Base-by-base conservation (phyloP, 208 protist genomes). In the Angomonas deanei region DNA sequence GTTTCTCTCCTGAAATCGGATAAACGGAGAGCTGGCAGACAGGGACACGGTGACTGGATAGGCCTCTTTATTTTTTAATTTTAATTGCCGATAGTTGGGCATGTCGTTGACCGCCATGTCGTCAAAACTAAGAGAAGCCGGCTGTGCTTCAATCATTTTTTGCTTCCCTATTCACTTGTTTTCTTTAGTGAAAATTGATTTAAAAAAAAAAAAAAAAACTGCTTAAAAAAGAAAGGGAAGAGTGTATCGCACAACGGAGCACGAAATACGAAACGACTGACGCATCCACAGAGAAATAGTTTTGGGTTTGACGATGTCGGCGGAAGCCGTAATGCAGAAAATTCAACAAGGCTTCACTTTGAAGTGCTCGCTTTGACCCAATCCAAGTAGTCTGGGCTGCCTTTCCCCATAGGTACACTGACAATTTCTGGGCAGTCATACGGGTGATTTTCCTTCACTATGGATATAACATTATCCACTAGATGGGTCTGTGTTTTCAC, bases 71-170 rank as follows among this genome's bases (percentile, higher is more conserved):
- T 87, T 92, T 13, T 63, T 33, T 1, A 92, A 50, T 3, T 72
- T 57, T 36, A 92, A 50, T 0, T 52, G 59, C 23, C 76, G 71
- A 66, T 92, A 88, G 1, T 65, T 48, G 5, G 85, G 81, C 26
- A 78, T 70, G 60, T 88, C 82, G 61, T 92, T 88, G 13, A 92
- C 77, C 0, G 82, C 85, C 4, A 87, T 63, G 24, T 82, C 81
- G 21, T 76, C 85, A 74, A 92, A 84, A 11, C 66, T 58, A 23
- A 90, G 50, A 23, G 48, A 42, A 13, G 66, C 61, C 0, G 78
- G 74, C 27, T 53, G 33, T 47, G 85, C 68, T 34, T 78, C 68
- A 30, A 88, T 27, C 82, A 88, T 88, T n/a, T 2, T 32, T 31
- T 5, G 27, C 21, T 56, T 31, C 36, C 11, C 50, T 27, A 31